Conservation (phyloP, 2,329 filamentous ascomycete genomes). For the Paecilomyces dactylethromorphus region DNA sequence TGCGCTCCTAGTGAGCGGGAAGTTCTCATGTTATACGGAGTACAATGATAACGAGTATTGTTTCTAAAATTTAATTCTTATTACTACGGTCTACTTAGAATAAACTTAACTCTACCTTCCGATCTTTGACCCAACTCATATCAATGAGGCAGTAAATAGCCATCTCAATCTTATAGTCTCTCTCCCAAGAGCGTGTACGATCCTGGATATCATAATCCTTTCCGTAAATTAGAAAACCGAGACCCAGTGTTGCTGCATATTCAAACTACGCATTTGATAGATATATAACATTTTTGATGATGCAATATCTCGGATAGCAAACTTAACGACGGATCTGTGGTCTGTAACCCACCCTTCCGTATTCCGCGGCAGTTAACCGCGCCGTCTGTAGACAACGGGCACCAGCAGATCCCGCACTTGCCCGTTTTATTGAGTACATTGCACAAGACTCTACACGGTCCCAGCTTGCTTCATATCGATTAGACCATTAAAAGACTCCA, state of each 20-base stretch:
- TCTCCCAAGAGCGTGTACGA: background rate
- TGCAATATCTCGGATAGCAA: background rate
- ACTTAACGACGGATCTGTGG: background rate
- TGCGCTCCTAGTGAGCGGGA: background rate
- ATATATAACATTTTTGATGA: background rate
- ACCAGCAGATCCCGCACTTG: background rate
- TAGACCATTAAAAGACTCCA: background rate
- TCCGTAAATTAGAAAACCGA: background rate
- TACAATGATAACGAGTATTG: background rate
- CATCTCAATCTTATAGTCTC: background rate
- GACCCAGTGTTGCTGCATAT: background rate
- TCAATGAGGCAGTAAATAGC: too few species aligned
- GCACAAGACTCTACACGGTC: background rate
- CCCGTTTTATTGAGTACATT: background rate
- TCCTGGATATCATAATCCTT: background rate
- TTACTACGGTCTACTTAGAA: background rate
- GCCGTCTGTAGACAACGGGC: background rate
- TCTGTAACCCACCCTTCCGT: background rate
- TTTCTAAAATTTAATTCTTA: background rate
- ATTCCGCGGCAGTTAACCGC: background rate
- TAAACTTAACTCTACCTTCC: too few species aligned
- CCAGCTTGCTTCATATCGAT: background rate
- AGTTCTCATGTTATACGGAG: background rate
- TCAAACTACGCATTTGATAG: background rate
- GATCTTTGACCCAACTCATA: too few species aligned